phyloP scores from a whole-genome alignment of 345 rosid species.

The Tarenaya hassleriana region DNA sequence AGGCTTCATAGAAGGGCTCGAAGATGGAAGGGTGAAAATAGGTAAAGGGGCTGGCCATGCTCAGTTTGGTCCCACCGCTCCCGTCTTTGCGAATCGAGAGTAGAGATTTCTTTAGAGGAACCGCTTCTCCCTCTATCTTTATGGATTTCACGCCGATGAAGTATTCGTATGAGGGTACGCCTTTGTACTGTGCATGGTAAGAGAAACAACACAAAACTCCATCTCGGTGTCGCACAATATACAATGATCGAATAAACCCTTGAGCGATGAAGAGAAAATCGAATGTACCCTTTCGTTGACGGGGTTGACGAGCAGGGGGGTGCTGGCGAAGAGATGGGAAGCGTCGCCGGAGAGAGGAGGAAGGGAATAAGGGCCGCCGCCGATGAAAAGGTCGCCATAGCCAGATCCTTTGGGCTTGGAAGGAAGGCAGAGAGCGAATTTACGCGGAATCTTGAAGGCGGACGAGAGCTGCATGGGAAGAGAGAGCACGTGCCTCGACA shows the following conservation, averaged over 20 bases:
- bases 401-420: slow-evolving; percentile 5
- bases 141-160: slow-evolving; percentile 29
- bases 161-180: slow-evolving; percentile 31
- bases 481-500: slow-evolving; percentile 24
- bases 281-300: too few relatives aligned
- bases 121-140: slow-evolving; percentile 27
- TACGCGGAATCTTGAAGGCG: too few relatives aligned
- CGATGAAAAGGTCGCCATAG: slow-evolving; percentile 24
- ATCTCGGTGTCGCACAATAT: too few relatives aligned
- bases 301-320: slow-evolving; percentile 27
- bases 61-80: too few relatives aligned
- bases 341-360: slow-evolving; percentile 14
- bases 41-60: slow-evolving; percentile 35
- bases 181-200: too few relatives aligned
- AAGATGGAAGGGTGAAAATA: slow-evolving; percentile 34
- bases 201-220: too few relatives aligned
- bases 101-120: slow-evolving; percentile 28
- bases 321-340: slow-evolving; percentile 23
- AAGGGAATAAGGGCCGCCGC: slow-evolving; percentile 29
- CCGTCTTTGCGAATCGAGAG: too few relatives aligned
- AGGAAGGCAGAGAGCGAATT: slow-evolving; percentile 35
- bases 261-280: too few relatives aligned
- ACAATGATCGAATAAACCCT: too few relatives aligned
- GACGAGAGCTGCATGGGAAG: slow-evolving; percentile 25
- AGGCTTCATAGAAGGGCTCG: slow-evolving; percentile 26